A percentile compares a stretch with the other conserved stretches of the same genome.
Conservation (phyloP, 2,329 filamentous ascomycete species). For the Kalaharituber pfeilii region DNA sequence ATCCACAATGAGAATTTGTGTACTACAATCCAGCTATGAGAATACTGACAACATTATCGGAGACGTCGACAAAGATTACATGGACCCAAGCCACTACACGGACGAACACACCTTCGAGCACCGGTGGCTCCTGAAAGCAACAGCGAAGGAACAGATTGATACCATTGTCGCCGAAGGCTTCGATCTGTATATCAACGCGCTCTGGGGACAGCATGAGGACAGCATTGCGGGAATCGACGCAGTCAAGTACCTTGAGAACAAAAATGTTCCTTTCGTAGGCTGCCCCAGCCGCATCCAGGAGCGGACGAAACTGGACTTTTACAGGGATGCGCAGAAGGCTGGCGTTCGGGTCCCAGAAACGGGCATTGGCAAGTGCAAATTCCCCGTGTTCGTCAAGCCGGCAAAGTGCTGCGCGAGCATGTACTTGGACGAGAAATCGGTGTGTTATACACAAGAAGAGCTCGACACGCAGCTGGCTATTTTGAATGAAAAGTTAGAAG, state of each 20-base stretch:
- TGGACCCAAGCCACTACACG: conserved; percentile 4
- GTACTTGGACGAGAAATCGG: conserved; percentile 17
- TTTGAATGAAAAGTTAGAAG: not conserved
- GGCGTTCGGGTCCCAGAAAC: not conserved
- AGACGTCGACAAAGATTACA: not conserved
- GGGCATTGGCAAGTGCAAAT: too few relatives aligned
- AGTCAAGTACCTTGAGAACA: conserved; percentile 5
- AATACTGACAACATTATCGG: not conserved
- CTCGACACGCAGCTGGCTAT: not conserved
- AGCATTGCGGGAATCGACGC: conserved; percentile 3
- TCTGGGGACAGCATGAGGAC: conserved; percentile 8
- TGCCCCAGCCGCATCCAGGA: not conserved
- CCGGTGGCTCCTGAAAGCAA: conserved; percentile 2
- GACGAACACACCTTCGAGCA: conserved; percentile 5
- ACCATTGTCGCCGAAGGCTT: not conserved
- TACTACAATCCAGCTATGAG: conserved; percentile 2
- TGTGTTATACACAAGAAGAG: not conserved
- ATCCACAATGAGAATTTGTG: conserved; percentile 4
- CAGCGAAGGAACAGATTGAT: conserved; percentile 6
- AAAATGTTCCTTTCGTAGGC: conserved; percentile 3
- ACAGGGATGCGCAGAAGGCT: not conserved
- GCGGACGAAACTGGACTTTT: not conserved
- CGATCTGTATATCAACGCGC: conserved; percentile 6
- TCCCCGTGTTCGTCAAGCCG: conserved; percentile 20
- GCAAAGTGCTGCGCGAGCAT: conserved; percentile 18